Percentiles rank a stretch among this genome's conserved stretches.
These are phyloP conservation scores for Nidularia pulvinata DNA, from an alignment of 768 basidiomycete genomes.

Conservation along the genomic window DNA sequence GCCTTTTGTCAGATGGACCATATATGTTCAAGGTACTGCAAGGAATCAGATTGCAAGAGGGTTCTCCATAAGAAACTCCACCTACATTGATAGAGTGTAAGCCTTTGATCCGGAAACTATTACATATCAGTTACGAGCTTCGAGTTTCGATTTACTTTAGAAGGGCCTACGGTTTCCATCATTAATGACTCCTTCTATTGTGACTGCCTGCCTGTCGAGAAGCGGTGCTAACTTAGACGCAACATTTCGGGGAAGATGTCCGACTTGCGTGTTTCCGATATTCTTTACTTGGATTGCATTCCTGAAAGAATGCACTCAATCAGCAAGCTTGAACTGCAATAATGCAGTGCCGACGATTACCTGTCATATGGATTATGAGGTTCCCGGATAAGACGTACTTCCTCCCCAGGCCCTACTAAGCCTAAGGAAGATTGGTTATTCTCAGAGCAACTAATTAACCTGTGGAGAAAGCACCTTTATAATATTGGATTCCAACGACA, in stretches of 20 bases:
- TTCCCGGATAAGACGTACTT: constrained; percentile 68
- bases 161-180: constrained; percentile 63
- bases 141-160: not conserved
- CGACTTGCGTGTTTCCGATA: constrained; percentile 73
- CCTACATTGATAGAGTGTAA: constrained; percentile 67
- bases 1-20: constrained; percentile 60
- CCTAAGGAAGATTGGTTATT: constrained; percentile 37
- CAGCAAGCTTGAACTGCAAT: not conserved
- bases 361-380: constrained; percentile 69
- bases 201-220: constrained; percentile 62
- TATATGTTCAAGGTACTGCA: constrained; percentile 71
- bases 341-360: constrained; percentile 25
- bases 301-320: constrained; percentile 24
- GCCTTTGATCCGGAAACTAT: constrained; percentile 36
- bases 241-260: constrained; percentile 69
- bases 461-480: constrained; percentile 44
- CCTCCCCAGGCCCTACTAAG: constrained; percentile 77
- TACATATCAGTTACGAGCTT: not conserved
- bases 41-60: constrained; percentile 1
- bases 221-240: constrained; percentile 66
- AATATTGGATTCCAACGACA: constrained; percentile 87
- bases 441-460: constrained; percentile 7
- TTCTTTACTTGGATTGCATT: constrained; percentile 86
- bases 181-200: constrained; percentile 69
- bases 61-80: not conserved